These are phyloP conservation scores for Schizophyllum commune DNA, from an alignment of 1,284 basidiomycete species.

Conservation along the genomic window DNA sequence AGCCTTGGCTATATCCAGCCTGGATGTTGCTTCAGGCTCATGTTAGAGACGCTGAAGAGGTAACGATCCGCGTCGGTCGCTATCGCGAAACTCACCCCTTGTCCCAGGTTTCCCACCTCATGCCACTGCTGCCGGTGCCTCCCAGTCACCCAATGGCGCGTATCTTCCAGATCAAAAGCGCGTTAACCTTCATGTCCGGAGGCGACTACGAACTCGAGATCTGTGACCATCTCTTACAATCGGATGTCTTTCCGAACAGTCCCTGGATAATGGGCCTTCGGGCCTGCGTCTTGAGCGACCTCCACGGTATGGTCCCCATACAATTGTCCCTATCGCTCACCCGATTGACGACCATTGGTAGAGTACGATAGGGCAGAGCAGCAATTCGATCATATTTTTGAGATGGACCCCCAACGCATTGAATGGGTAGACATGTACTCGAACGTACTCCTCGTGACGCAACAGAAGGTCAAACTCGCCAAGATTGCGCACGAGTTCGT, in stretches of 20 bases:
- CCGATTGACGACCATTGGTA: conserved; percentile 23
- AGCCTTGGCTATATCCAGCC: conserved; percentile 95
- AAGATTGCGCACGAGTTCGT: conserved; percentile 90
- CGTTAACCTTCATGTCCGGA: conserved; percentile 85
- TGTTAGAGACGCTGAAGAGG: conserved; percentile 87
- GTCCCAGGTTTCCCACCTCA: conserved; percentile 50
- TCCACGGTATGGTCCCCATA: conserved; percentile 58
- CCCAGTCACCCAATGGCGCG: conserved; percentile 68
- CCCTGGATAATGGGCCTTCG: conserved; percentile 82
- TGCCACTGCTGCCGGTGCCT: conserved; percentile 58
- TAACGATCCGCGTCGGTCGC: conserved; percentile 22
- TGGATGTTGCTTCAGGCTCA: conserved; percentile 82
- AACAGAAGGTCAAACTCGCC: conserved; percentile 83
- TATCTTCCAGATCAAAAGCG: conserved; percentile 86
- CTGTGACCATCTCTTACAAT: conserved; percentile 68
- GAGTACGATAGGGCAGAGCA: conserved; percentile 81
- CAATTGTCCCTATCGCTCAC: conserved; percentile 2
- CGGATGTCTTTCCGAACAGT: conserved; percentile 75
- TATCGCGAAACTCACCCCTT: not conserved
- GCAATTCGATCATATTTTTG: conserved; percentile 78
- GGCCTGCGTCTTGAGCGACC: conserved; percentile 84
- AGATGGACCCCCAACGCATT: conserved; percentile 81
- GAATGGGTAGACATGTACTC: conserved; percentile 97
- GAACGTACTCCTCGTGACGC: conserved; percentile 94
- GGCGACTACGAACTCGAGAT: conserved; percentile 75